phyloP scores from a whole-genome alignment of 2,329 filamentous ascomycete genomes.

The Aspergillus hiratsukae region DNA sequence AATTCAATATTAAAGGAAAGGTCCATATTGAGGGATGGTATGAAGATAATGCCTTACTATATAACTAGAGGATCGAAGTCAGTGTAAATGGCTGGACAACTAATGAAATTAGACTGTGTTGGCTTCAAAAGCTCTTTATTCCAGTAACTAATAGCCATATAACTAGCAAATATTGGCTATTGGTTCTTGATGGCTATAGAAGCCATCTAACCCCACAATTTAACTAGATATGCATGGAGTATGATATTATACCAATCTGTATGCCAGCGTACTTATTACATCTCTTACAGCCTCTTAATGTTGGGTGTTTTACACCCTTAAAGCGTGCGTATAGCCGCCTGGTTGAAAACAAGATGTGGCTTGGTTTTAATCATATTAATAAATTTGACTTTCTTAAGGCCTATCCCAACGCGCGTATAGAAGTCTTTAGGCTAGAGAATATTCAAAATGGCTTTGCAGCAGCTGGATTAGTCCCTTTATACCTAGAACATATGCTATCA shows the following conservation, averaged over 20 bases:
- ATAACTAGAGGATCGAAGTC: constrained; percentile 10
- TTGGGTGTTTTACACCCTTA: constrained; percentile 4
- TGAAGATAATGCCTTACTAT: constrained; percentile 1
- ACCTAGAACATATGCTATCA: neutral
- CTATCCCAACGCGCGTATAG: neutral
- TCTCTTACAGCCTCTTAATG: constrained; percentile 11
- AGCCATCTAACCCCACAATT: constrained; percentile 34
- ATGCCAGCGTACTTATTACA: neutral
- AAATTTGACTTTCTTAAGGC: constrained; percentile 7
- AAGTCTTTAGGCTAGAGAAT: neutral
- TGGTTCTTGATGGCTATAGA: constrained; percentile 37
- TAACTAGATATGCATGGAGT: constrained; percentile 28
- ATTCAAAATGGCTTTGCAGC: constrained; percentile 4
- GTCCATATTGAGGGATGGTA: constrained; percentile 8
- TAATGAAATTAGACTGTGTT: constrained; percentile 31
- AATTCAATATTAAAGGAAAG: constrained; percentile 5
- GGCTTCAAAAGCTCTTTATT: constrained; percentile 33
- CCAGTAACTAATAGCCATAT: constrained; percentile 20
- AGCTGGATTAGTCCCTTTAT: neutral
- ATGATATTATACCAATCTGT: constrained; percentile 31
- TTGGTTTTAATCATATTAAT: constrained; percentile 5
- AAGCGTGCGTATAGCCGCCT: constrained; percentile 2
- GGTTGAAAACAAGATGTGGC: neutral
- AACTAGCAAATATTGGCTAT: constrained; percentile 27
- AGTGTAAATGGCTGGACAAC: constrained; percentile 33